Evolutionary conservation across 2,329 filamentous ascomycete species (phyloP), one percentile per base, ranked within the genome.

Genomic region (Aspergillus phoenicis): DNA sequence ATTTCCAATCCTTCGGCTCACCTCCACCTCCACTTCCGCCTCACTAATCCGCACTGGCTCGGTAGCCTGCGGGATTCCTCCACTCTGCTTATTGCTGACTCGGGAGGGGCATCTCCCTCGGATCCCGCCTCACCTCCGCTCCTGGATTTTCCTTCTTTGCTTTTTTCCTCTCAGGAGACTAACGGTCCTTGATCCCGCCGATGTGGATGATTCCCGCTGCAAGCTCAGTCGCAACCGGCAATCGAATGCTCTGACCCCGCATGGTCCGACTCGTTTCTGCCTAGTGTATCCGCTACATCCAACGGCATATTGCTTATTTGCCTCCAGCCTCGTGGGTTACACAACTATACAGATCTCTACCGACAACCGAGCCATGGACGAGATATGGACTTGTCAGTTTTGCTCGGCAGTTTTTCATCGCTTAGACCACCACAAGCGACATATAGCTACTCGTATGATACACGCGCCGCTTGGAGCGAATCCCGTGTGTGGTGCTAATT

Each of bases 341-440:
- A n/a, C n/a, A 11, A 20, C 26, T 45, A 30, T 33, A 20, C 20
- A 22, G 13, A 6, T n/a, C 51, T 36, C n/a, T 53, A 30, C 41
- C 38, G 53, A 58, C 28, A 10, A 57, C 52, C 10, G 28, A 52
- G 45, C 43, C 54, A 33, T 39, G 24, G 41, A 53, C 48, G 52
- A 39, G 15, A 1, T 41, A 51, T 71, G 70, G 71, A 65, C 47
- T 36, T 73, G 71, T 58, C 58, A 70, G 47, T 52, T 62, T 24
- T 73, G 71, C 48, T n/a, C 57, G n/a, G 63, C 69, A 1, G 54
- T 45, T 22, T 73, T 73, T 47, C 64, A 66, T 22, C 66, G 71
- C 28, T 36, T 68, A 51, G 68, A 72, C 60, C 70, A 73, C 56
- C 55, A 69, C 48, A 69, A 68, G 58, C 68, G 70, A 13, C 71